A percentile compares a stretch with the other conserved stretches of the same genome.
Conservation (phyloP, 1,284 basidiomycete species). For the Neotropicomus parvogracilis region DNA sequence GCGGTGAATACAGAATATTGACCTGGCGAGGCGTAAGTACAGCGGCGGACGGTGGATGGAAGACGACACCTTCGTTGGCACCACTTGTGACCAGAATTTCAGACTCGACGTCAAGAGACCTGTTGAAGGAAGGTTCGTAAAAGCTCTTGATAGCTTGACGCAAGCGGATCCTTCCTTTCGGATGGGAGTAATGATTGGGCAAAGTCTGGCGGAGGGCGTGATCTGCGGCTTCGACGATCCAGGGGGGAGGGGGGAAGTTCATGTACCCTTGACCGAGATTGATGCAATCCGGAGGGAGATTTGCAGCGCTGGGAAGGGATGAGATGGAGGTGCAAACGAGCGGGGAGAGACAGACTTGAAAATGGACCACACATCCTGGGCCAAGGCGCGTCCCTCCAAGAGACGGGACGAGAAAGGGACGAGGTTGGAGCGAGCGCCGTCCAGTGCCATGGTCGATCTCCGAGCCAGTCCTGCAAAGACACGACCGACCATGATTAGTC, state of each 20-base stretch:
- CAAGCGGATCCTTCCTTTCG: conserved; percentile 81
- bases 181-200: conserved; percentile 88
- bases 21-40: conserved; percentile 38
- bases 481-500: too few species aligned
- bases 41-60: neutral
- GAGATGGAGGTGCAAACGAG: neutral
- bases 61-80: conserved; percentile 80
- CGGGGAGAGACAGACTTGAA: conserved; percentile 66
- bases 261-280: conserved; percentile 95
- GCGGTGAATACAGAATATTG: conserved; percentile 89
- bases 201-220: conserved; percentile 66
- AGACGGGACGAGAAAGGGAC: conserved; percentile 68
- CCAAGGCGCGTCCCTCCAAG: conserved; percentile 68
- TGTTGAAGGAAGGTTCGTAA: conserved; percentile 70
- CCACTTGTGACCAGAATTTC: conserved; percentile 95
- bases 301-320: conserved; percentile 60
- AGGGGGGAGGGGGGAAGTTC: conserved; percentile 85
- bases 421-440: conserved; percentile 43
- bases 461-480: too few species aligned
- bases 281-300: conserved; percentile 82
- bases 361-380: conserved; percentile 88
- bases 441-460: neutral
- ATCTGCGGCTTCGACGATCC: conserved; percentile 77
- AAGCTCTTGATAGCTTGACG: conserved; percentile 80
- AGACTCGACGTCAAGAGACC: conserved; percentile 76